Base-by-base conservation (phyloP, 768 basidiomycete genomes). In the Floccularia luteovirens region DNA sequence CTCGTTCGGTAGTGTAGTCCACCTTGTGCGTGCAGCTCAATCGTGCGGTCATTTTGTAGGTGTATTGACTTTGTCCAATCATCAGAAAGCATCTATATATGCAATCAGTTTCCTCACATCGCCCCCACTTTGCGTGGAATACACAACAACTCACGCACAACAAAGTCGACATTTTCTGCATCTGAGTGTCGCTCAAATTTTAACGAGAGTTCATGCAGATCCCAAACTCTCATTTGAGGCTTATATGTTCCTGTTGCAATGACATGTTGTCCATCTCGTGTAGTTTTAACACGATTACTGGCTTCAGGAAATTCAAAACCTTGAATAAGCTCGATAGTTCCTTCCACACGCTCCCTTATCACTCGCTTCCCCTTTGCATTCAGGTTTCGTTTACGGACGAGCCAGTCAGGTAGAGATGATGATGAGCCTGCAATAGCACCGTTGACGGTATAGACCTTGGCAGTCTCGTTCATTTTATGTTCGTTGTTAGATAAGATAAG, bases 21-120 rank as follows among this genome's bases (percentile, higher is more conserved):
- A 33, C 87, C 78, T 58, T 98, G 96, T 0, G 90, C 94, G 57
- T 99, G 96, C 4, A 99, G 69, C 53, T 92, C 90, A 41, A 99
- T 60, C 3, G 89, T 88, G n/a, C 96, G 82, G 66, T 97, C 92
- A 36, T 84, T 83, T 72, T 98, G 96, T 2, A 99, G 74, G 58
- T 96, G 92, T 46, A 97, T 72, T n/a, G 89, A 83, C 58, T 98
- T 98, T 5, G 94, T 98, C 94, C 94, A 98, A 68, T 98, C 94
- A 54, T 93, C 88, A 1, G 93, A 97, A 5, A 98, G 71, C 50
- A 90, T 82, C 92, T 96, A 60, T 5, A 44, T 25, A 31, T 27
- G 5, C 42, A 30, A 32, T 42, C 25, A 14, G 31, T 23, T 24
- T 17, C n/a, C 30, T 38, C 37, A 23, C 24, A 35, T 25, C 23